Evolutionary conservation across 139 green algal species (phyloP).

Genomic region (Picochlorum costavermella): DNA sequence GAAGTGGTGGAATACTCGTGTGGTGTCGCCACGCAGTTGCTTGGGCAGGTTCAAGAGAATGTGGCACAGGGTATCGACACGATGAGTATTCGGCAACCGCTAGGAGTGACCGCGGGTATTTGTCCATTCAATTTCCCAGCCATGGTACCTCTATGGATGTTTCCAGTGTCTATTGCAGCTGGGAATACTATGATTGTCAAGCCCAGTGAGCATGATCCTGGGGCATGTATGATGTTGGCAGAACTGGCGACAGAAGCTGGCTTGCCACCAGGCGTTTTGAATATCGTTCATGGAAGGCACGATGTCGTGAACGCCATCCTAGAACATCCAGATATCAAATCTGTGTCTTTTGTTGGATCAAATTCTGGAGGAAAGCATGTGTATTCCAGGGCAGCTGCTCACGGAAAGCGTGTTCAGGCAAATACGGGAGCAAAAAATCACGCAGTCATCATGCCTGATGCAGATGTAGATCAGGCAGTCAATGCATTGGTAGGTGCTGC

Average conservation of each 20-base stretch:
- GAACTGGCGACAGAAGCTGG: conserved; percentile 66
- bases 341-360: conserved; percentile 91
- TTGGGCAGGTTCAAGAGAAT: conserved; percentile 82
- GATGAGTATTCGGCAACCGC: conserved; percentile 78
- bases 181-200: conserved; percentile 90
- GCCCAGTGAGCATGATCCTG: conserved; percentile 75
- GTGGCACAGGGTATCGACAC: conserved; percentile 90
- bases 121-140: conserved; percentile 98
- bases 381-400: conserved; percentile 59
- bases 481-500: conserved; percentile 74
- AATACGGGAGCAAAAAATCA: conserved; percentile 99
- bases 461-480: conserved; percentile 62
- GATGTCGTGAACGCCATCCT: conserved; percentile 82
- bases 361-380: conserved; percentile 74
- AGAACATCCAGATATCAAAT: conserved; percentile 86
- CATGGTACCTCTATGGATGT: conserved; percentile 80
- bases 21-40: conserved; percentile 58
- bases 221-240: conserved; percentile 70
- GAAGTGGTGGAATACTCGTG: conserved; percentile 92
- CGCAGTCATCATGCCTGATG: conserved; percentile 90
- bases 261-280: conserved; percentile 34
- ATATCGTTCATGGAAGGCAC: conserved; percentile 76
- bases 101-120: conserved; percentile 87
- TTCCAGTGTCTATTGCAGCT: conserved; percentile 61
- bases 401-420: conserved; percentile 85